Conservation (phyloP, 139 green algal genomes). For the Nannochloris sp. region DNA sequence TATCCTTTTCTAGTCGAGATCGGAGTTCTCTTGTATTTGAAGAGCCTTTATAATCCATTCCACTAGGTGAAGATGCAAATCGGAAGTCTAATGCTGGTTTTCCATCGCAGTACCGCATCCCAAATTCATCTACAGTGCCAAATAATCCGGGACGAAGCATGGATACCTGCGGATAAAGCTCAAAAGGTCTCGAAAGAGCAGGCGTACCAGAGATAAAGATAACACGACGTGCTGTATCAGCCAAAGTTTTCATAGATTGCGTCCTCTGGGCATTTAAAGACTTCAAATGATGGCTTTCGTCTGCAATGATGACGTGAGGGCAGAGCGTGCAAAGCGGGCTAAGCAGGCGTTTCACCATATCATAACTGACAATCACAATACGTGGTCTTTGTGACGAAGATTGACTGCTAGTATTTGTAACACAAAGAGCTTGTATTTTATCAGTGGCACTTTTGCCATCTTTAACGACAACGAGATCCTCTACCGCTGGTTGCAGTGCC, state of each 20-base stretch:
- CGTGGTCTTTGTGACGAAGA: background rate
- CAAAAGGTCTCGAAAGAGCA: conserved; percentile 47
- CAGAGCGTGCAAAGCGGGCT: conserved; percentile 20
- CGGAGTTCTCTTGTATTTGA: conserved; percentile 70
- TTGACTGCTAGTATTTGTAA: background rate
- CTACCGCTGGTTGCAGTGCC: conserved; percentile 44
- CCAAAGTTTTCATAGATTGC: conserved; percentile 39
- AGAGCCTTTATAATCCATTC: conserved; percentile 4
- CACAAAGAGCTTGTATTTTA: background rate
- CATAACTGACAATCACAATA: conserved; percentile 68
- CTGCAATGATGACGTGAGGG: conserved; percentile 32
- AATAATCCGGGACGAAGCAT: conserved; percentile 66
- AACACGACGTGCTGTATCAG: conserved; percentile 34
- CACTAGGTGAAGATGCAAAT: background rate
- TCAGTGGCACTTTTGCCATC: conserved; percentile 2
- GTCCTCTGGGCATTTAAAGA: conserved; percentile 46
- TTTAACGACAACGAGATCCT: conserved; percentile 45
- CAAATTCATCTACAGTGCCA: conserved; percentile 64
- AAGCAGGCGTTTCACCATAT: conserved; percentile 69
- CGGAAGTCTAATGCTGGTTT: background rate
- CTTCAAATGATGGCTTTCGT: conserved; percentile 59
- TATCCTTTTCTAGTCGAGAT: conserved; percentile 44
- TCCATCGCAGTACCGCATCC: conserved; percentile 52
- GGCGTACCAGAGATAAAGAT: conserved; percentile 72
- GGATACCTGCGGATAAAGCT: conserved; percentile 70